A percentile compares a stretch with the other conserved stretches of the same genome.
Conservation (phyloP, 768 basidiomycete genomes). For the Hortiboletus flavorubellus region DNA sequence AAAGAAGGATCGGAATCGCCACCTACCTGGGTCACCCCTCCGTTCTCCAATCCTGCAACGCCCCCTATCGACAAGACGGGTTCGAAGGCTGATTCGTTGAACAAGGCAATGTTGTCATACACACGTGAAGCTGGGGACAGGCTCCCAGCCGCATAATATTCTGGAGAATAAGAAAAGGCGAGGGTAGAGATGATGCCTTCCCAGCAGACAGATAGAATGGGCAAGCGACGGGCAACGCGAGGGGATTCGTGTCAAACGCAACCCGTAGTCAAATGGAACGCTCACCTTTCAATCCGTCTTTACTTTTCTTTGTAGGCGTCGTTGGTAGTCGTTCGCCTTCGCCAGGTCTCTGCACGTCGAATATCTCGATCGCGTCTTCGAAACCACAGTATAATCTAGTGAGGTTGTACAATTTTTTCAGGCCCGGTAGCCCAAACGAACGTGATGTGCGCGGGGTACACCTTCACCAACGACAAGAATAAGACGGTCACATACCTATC, state of each 20-base stretch:
- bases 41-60: constrained; percentile 35
- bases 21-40: constrained; percentile 50
- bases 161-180: constrained; percentile 65
- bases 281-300: constrained; percentile 83
- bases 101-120: constrained; percentile 60
- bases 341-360: constrained; percentile 73
- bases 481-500: constrained; percentile 46
- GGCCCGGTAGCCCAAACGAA: not conserved
- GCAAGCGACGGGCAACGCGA: not conserved
- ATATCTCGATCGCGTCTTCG: constrained; percentile 81
- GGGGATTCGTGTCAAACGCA: not conserved
- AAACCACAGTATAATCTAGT: constrained; percentile 78
- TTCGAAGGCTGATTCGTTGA: constrained; percentile 54
- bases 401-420: not conserved
- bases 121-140: constrained; percentile 46
- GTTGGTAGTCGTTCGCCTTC: constrained; percentile 68
- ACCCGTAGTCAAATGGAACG: not conserved
- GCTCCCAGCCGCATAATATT: constrained; percentile 78
- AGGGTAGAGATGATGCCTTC: constrained; percentile 84
- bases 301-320: constrained; percentile 70
- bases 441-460: not conserved
- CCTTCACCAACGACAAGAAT: too few species aligned
- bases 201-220: too few species aligned
- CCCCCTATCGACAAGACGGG: constrained; percentile 65
- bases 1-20: not conserved